These are phyloP conservation scores for Rhizophagus sp. DNA, from an alignment of 192 early-diverging fungal genomes.

Conservation along the genomic window DNA sequence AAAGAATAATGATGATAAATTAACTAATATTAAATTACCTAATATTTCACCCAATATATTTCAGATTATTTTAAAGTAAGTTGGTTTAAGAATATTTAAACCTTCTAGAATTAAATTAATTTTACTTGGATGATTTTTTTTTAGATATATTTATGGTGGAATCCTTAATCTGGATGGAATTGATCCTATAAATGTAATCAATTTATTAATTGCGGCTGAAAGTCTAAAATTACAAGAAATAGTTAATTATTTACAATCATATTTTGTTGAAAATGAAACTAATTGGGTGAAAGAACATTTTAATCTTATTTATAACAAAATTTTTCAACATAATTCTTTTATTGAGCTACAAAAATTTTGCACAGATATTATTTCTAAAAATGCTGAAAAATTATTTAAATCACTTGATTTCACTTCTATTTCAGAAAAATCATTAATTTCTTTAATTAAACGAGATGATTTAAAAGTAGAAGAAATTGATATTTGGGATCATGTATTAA, in stretches of 20 bases:
- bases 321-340: neutral
- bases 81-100: neutral
- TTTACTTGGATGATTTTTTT: neutral
- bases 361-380: neutral
- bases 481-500: conserved; percentile 19
- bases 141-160: conserved; percentile 22
- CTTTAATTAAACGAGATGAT: conserved; percentile 15
- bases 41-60: conserved; percentile 17
- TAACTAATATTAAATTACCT: neutral
- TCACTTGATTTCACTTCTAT: conserved; percentile 1
- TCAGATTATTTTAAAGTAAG: conserved; percentile 26
- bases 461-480: conserved; percentile 19
- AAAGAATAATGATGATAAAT: neutral
- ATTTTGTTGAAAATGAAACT: conserved; percentile 15
- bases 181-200: neutral
- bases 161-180: neutral
- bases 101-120: neutral
- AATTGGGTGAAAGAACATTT: conserved; percentile 6
- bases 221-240: conserved; percentile 14
- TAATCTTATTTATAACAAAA: neutral
- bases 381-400: conserved; percentile 8
- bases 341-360: conserved; percentile 13
- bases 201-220: conserved; percentile 14
- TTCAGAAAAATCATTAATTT: conserved; percentile 4
- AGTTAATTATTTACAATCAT: neutral